Base-by-base conservation (phyloP, 345 rosid species). In the Trapa bicornis region DNA sequence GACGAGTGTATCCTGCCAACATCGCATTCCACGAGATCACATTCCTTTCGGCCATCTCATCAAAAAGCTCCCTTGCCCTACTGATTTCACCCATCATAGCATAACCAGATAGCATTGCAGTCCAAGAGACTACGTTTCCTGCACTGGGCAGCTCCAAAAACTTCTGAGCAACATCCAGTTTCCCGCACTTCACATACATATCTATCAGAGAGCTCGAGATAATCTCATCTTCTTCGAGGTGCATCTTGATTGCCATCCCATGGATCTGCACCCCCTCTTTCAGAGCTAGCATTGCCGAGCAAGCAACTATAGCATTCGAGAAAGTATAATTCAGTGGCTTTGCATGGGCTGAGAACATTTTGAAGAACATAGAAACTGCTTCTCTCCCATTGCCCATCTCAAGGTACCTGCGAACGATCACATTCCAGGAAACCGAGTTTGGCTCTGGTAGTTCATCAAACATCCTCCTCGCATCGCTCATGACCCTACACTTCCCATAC, bases 391-490 rank as follows among this genome's bases (percentile, higher is more conserved):
- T 71, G 15, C 92, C 96, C 45, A 77, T 78, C 75, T 86, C 96
- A 65, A 89, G 83, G 77, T 86, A 87, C 78, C 92, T 72, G 70
- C 98, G 77, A 37, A 89, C 78, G n/a, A 89, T 86, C 71, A 89
- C 92, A 73, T 92, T 87, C 96, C 98, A 92, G 2, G 96, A 83
- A 67, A 92, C 86, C 61, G 76, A 80, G 75, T 85, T 92, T 42
- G 88, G 85, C 66, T 61, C 70, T 63, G 66, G 73, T 73, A 92
- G 83, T 77, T 85, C 96, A 76, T 86, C 86, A 74, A 89, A 89
- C 79, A 87, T 77, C 67, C 74, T 81, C 76, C 91, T 81, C 5
- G 96, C 83, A 70, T 85, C 91, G 47, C 52, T 69, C 84, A 92
- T 84, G 64, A 74, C 82, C 61, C 67, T 5, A 41, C 96, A 89